Conservation (phyloP, 2,329 filamentous ascomycete species). For the Penicillium expansum region DNA sequence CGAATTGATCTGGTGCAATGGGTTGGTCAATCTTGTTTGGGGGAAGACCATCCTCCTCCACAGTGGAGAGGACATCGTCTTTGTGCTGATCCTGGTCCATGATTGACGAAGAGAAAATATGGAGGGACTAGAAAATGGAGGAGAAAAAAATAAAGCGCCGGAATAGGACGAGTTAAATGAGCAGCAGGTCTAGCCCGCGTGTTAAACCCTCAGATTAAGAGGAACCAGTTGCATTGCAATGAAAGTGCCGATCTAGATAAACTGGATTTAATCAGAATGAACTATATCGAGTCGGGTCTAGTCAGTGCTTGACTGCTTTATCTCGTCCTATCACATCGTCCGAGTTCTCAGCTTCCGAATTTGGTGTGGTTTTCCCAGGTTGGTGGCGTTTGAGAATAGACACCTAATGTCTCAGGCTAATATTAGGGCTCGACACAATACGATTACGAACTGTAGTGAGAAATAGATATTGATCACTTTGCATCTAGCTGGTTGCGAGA, state of each 20-base stretch:
- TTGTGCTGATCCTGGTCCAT: slow-evolving; percentile 18
- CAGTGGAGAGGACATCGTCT: slow-evolving; percentile 11
- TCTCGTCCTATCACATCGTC: slow-evolving; percentile 2
- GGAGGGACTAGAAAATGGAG: neutral
- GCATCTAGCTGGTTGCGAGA: no score
- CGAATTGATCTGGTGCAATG: slow-evolving; percentile 55
- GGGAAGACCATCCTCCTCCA: slow-evolving; percentile 13
- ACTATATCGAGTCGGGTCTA: slow-evolving; percentile 13
- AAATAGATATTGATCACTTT: no score
- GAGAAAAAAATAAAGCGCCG: neutral
- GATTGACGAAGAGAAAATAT: neutral
- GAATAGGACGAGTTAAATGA: slow-evolving; percentile 1
- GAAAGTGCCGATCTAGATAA: slow-evolving; percentile 19
- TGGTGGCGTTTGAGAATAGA: neutral
- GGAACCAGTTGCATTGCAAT: slow-evolving; percentile 20
- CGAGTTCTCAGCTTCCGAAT: neutral
- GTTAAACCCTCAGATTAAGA: slow-evolving; percentile 1
- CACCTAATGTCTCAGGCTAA: neutral
- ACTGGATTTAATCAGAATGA: slow-evolving; percentile 4
- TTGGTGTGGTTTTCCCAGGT: neutral
- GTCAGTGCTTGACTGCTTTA: slow-evolving; percentile 11
- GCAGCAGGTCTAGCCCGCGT: neutral
- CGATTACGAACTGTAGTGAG: neutral
- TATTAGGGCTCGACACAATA: neutral
- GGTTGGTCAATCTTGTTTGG: slow-evolving; percentile 35